Evolutionary conservation across 345 rosid genomes (phyloP), one percentile per base, ranked within the genome.

Genomic region (Firmiana major): DNA sequence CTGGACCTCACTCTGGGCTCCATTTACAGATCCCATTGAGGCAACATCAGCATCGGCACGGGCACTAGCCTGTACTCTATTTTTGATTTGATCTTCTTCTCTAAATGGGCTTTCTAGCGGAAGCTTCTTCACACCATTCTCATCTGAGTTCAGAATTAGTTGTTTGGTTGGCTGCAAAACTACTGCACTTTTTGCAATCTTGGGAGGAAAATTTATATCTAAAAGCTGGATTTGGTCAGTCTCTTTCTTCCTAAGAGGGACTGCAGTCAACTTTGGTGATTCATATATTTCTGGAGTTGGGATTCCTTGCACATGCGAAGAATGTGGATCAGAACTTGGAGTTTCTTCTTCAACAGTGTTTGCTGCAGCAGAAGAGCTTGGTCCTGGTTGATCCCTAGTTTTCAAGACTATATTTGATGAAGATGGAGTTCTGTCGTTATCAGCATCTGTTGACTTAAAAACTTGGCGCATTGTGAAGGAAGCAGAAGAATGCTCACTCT

Each of bases 201-300:
- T 86, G 10, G 88, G 91, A 31, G 97, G 97, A 84, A 93, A 95
- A 81, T 93, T 95, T 74, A 95, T 95, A 85, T 95, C 97, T 83
- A 93, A 85, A 87, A 93, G 96, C 85, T 89, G 94, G 49, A 84
- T 77, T 71, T 78, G 96, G 66, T 58, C 34, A n/a, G 63, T 73
- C 80, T 83, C 91, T 66, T 90, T 93, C 88, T 75, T 90, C 77
- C 83, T 78, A 64, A 93, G 70, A 58, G 93, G 97, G 74, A 81
- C 83, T 34, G 96, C 85, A 60, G 96, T 89, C 81, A 93, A 73
- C 85, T 88, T 90, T 7, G 89, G 89, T 0, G 97, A 89, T 86
- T 93, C 94, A 71, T 92, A 90, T 81, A 93, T 95, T 81, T 95
- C 98, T 53, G 98, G 96, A 57, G 98, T 93, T 0, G 95, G 93